phyloP scores from a whole-genome alignment of 2,329 filamentous ascomycete genomes.

The Beauveria australis region DNA sequence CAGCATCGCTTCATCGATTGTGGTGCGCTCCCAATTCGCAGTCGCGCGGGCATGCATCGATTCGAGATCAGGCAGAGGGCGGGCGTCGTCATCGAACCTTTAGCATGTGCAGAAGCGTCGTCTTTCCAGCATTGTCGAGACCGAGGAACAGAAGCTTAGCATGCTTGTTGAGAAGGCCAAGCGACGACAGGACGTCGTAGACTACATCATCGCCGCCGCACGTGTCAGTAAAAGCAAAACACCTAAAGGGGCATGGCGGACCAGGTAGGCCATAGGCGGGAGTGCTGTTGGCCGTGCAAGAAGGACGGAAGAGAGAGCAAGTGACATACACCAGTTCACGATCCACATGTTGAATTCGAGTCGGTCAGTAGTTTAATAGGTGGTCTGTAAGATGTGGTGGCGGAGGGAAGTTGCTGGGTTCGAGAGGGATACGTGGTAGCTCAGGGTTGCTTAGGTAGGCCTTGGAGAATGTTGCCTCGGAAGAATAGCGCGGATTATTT shows the following conservation, averaged over 20 bases:
- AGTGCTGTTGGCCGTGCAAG: background rate
- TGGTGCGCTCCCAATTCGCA: background rate
- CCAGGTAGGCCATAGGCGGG: background rate
- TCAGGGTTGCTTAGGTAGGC: background rate
- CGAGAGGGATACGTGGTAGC: slow-evolving; percentile 9
- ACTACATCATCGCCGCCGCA: slow-evolving; percentile 36
- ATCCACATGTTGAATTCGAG: slow-evolving; percentile 64
- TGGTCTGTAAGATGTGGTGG: background rate
- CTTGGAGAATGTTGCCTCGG: slow-evolving; percentile 1
- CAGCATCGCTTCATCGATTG: background rate
- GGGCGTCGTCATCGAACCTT: slow-evolving; percentile 56
- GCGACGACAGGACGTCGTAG: slow-evolving; percentile 80
- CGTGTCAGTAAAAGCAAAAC: slow-evolving; percentile 22
- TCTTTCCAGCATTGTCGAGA: slow-evolving; percentile 92
- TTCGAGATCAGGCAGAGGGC: background rate
- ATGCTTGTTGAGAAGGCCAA: slow-evolving; percentile 90
- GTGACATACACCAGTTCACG: slow-evolving; percentile 81
- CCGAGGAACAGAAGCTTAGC: slow-evolving; percentile 91
- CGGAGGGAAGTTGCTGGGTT: background rate
- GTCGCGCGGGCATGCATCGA: background rate
- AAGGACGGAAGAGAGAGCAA: background rate
- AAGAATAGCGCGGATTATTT: slow-evolving; percentile 11
- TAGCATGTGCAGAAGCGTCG: slow-evolving; percentile 87
- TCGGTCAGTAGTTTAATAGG: background rate
- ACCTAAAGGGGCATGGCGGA: background rate